Base-by-base conservation (phyloP, 1,284 basidiomycete species). In the Volvariella volvacea region DNA sequence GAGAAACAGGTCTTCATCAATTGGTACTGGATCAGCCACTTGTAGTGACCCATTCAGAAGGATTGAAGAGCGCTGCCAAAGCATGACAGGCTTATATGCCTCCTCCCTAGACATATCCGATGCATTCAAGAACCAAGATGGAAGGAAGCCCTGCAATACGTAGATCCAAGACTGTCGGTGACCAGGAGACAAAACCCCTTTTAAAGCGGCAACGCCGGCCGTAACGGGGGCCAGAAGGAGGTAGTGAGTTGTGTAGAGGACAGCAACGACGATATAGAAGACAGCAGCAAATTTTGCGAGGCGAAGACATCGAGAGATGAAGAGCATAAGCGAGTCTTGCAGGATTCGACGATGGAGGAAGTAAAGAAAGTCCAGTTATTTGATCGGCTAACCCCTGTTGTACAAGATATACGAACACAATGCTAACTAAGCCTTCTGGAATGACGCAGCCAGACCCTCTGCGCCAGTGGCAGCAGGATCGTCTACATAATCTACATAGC, bases 401-500 rank as follows among this genome's bases (percentile, higher is more conserved):
- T 12, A 28, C 12, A 28, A 6, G 25, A 28, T 6, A 28, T 28
- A 28, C 6, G 25, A 6, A 28, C 25, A 28, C 25, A 28, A 6
- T 6, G 25, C 25, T 28, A 28, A 6, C 25, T 28, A 28, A 12
- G 12, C 12, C 25, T 28, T 6, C 25, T 28, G 6, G 25, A 28
- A 28, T 28, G 55, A 45, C 9, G 58, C 55, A 16, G 71, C 68
- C 39, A 84, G 59, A 10, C 71, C 71, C n/a, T 59, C 53, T 0
- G 81, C 87, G 2, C 86, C 87, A 14, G 68, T 65, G 0, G 68
- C 75, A 1, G 83, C 80, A 0, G 80, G 77, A 60, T 88, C 83
- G 28, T 77, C 70, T 12, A 89, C 72, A 53, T 78, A 77, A 49
- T 79, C 74, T 41, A 84, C 74, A 50, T 77, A 68, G 41, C 67